These are phyloP conservation scores for Candida berthetii DNA, from an alignment of 805 yeast genomes.

Conservation along the genomic window DNA sequence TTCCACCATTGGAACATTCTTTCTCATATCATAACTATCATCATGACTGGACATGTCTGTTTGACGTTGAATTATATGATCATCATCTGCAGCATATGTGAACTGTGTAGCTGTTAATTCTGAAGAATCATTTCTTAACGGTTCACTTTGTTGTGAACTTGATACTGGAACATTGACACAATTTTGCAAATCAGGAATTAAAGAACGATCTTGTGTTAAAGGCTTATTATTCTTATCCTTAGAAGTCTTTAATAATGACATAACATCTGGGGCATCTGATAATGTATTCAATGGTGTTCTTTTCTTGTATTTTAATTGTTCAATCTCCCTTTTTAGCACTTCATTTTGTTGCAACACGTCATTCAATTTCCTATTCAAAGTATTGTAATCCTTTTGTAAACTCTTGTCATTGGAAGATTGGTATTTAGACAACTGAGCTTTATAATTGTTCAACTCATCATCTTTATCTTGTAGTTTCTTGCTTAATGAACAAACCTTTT, in stretches of 20 bases:
- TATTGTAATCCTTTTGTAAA: slow-evolving; percentile 3
- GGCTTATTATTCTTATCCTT: background rate
- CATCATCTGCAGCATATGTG: slow-evolving; percentile 1
- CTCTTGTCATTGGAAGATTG: background rate
- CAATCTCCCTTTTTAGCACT: background rate
- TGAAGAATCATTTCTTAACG: background rate
- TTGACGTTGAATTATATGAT: background rate
- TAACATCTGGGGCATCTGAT: background rate
- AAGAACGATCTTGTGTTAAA: background rate
- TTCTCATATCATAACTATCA: background rate
- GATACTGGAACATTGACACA: background rate
- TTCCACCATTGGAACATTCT: slow-evolving; percentile 1
- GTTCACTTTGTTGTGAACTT: background rate
- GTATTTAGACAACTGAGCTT: background rate
- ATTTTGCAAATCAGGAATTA: background rate
- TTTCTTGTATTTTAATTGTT: slow-evolving; percentile 1
- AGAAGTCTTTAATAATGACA: background rate
- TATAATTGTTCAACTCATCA: background rate
- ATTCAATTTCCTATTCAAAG: slow-evolving; percentile 4
- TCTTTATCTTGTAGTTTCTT: no score
- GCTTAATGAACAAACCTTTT: no score
- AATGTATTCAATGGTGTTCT: background rate
- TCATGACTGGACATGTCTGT: background rate
- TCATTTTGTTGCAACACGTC: slow-evolving; percentile 1
- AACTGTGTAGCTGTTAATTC: slow-evolving; percentile 6